Conservation (phyloP, 2,329 filamentous ascomycete genomes). For the Stylonectria norvegica region DNA sequence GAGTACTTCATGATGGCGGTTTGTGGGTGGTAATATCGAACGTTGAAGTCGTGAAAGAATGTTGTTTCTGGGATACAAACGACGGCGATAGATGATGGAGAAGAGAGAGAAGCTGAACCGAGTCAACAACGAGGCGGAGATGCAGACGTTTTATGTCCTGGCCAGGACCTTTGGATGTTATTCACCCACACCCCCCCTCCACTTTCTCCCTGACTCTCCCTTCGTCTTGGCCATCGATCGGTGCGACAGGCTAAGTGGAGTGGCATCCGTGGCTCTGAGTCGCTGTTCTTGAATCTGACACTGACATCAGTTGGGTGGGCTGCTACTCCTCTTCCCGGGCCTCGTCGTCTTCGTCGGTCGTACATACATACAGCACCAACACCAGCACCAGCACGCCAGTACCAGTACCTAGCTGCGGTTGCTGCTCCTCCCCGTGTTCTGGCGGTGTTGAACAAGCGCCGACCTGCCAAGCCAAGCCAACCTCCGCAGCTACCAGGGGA, state of each 20-base stretch:
- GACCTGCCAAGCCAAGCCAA: too few species aligned
- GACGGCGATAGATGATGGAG: conserved; percentile 4
- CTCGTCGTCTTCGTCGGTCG: not conserved
- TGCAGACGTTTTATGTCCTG: conserved; percentile 17
- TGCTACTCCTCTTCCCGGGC: not conserved
- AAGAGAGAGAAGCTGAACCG: conserved; percentile 8
- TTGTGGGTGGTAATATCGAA: conserved; percentile 8
- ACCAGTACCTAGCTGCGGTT: too few species aligned
- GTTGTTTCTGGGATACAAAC: conserved; percentile 2
- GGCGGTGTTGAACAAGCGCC: too few species aligned
- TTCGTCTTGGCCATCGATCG: conserved; percentile 15
- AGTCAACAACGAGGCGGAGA: conserved; percentile 5
- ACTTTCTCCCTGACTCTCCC: conserved; percentile 15
- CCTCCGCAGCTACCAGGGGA: too few species aligned
- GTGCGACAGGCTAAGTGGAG: conserved; percentile 2
- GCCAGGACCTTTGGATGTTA: conserved; percentile 2
- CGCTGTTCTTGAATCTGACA: conserved; percentile 1
- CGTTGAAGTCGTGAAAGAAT: conserved; percentile 5
- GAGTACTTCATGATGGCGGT: conserved; percentile 37
- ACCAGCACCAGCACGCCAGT: too few species aligned
- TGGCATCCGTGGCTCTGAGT: not conserved
- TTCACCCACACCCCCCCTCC: conserved; percentile 17
- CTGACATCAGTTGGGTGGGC: conserved; percentile 1
- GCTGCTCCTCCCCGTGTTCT: too few species aligned
- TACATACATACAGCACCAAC: too few species aligned